phyloP scores from a whole-genome alignment of 257 asterid species.

The Jacaranda mimosifolia region DNA sequence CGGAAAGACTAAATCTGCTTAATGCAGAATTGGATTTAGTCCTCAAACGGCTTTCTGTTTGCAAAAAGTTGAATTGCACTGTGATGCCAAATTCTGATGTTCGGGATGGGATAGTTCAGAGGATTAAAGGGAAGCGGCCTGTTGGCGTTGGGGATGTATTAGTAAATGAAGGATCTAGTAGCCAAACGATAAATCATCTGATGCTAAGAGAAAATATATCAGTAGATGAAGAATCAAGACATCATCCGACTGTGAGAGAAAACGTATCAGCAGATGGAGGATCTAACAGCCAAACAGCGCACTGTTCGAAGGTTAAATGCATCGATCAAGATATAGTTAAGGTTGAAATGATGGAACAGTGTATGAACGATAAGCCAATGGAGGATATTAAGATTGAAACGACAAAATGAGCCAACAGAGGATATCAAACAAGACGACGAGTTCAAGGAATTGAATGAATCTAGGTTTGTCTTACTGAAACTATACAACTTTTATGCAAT shows the following conservation, averaged over 20 bases:
- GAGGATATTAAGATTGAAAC: not conserved
- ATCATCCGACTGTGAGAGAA: no score
- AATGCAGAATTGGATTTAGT: conserved; percentile 29
- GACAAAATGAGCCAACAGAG: not conserved
- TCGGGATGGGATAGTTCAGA: no score
- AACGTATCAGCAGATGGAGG: no score
- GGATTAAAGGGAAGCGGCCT: not conserved
- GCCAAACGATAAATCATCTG: no score
- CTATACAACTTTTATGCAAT: not conserved
- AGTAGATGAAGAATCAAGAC: no score
- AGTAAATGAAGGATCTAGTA: no score
- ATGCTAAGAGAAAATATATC: no score
- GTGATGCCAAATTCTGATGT: not conserved
- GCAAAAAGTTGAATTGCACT: no score
- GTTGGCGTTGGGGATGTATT: not conserved
- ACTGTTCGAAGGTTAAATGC: no score
- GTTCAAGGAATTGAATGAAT: not conserved
- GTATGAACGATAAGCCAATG: no score
- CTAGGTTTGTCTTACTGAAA: not conserved
- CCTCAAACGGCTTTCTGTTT: not conserved
- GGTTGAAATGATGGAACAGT: not conserved
- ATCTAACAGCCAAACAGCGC: no score
- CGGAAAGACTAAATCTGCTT: not conserved
- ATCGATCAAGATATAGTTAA: not conserved
- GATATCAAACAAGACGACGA: not conserved